Evolutionary conservation across 129 eudicot species (phyloP), one percentile per base, ranked within the genome.

Genomic region (Ambrosia trifida): DNA sequence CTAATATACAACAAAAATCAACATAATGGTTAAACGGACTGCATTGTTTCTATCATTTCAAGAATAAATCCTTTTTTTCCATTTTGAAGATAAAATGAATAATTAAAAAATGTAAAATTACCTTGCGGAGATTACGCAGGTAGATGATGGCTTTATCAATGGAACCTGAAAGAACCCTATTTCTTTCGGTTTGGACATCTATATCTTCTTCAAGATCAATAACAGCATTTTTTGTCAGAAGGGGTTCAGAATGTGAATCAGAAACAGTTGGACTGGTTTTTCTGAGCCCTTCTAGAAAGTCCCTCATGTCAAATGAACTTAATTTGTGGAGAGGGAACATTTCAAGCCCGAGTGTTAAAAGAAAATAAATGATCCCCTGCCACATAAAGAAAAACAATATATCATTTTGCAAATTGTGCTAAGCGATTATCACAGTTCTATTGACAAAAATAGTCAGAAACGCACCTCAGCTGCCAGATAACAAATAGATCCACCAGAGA

Each of bases 81-180:
- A 64, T 66, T 49, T 71, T 32, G 20, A 12, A 3, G 52, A 36
- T 45, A 12, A 60, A 12, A 43, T 54, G 28, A 24, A 13, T 16
- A 3, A 63, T 51, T 31, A 54, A 59, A 59, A 31, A 59, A 30
- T 13, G 41, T 59, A 68, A 72, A 36, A 44, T 43, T 82, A 94
- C 96, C 96, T 94, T 94, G 17, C 93, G 87, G 33, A 94, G 88
- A 83, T 89, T 89, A 74, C 81, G 90, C 74, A 94, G 84, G 81
- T 85, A 87, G 49, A 94, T 75, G 60, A 94, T 83, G 33, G 98
- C 96, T 65, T 80, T 89, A 68, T 85, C 96, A 51, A 85, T 72
- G 73, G 88, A 80, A 28, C 98, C 96, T 31, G 98, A 85, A 31
- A 89, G 87, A 60, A 94, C 96, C 78, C 95, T 85, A 62, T 76